Base-by-base conservation (phyloP, 495 filamentous ascomycete species). In the Lasiosphaeris hirsuta region DNA sequence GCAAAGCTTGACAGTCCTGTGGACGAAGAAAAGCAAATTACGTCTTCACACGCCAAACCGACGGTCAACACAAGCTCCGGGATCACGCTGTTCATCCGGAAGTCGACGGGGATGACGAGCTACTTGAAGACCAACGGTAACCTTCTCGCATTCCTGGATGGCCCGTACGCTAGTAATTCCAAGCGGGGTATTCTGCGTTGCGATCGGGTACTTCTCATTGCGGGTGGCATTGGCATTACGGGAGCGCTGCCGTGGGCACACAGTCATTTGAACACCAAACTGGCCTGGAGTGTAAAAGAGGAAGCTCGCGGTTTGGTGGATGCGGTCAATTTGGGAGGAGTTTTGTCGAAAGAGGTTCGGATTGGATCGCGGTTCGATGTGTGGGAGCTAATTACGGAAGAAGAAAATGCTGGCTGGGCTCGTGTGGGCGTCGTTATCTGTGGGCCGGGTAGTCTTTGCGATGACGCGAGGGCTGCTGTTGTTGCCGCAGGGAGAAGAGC, bases 191-290 rank as follows among this genome's bases (percentile, higher is more conserved):
- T 66, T 17, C 61, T 63, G 10, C 55, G 50, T 33, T 63, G 59
- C 43, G 66, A 70, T 55, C 69, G 57, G 35, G 49, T 78, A 11
- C 35, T 77, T 13, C 61, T 77, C 14, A 70, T 78, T 47, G 69
- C 56, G 3, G 75, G 75, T 19, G 75, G 74, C 10, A 73, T 78
- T 46, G 75, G 75, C 33, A 72, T 78, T 52, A 76, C 74, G 0
- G 67, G 69, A 17, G n/a, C 70, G 13, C 46, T 75, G n/a, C 62
- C 69, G 5, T 71, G 50, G 19, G 40, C 64, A 14, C 10, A 37
- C 36, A 35, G 51, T 30, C 73, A 76, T 39, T 45, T 33, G 9
- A 76, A 76, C 50, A 60, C 66, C 23, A 77, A 75, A 55, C 55
- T 79, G 14, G 49, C 17, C 19, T 77, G 71, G 72, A 69, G 70